Conservation (phyloP, 495 filamentous ascomycete genomes). For the Penicillium egyptiacum region DNA sequence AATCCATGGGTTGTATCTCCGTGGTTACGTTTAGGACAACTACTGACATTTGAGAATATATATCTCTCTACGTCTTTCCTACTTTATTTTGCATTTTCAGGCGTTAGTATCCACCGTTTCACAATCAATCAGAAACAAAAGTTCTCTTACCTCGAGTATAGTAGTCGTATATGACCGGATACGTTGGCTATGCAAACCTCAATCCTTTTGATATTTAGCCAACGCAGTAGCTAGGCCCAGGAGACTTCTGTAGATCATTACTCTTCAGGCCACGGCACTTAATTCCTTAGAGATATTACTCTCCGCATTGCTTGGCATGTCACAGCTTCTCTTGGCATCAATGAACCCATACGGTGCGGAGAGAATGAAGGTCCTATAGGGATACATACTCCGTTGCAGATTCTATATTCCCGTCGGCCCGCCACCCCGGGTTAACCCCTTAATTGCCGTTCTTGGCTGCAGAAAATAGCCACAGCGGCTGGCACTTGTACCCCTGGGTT, state of each 20-base stretch:
- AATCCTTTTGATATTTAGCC: background rate
- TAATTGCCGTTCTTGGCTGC: conserved; percentile 5
- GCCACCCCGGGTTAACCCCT: conserved; percentile 3
- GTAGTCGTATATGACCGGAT: background rate
- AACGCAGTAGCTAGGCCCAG: background rate
- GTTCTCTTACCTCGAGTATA: background rate
- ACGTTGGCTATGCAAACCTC: background rate
- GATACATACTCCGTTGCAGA: background rate
- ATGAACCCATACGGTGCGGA: background rate
- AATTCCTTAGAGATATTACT: background rate
- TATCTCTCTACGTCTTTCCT: background rate
- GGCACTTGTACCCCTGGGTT: background rate
- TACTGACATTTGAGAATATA: background rate
- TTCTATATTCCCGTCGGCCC: conserved; percentile 11
- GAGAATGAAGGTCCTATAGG: background rate
- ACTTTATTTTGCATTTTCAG: background rate
- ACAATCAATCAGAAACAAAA: background rate
- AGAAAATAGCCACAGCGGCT: conserved; percentile 1
- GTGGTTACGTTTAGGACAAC: background rate
- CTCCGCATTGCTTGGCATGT: conserved; percentile 19
- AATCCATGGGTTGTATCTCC: background rate
- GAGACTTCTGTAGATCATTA: conserved; percentile 20
- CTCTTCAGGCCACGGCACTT: conserved; percentile 22
- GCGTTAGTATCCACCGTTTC: background rate
- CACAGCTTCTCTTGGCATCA: conserved; percentile 17